Conservation (phyloP, 23 red algal genomes). For the Pyropia yezoensis region DNA sequence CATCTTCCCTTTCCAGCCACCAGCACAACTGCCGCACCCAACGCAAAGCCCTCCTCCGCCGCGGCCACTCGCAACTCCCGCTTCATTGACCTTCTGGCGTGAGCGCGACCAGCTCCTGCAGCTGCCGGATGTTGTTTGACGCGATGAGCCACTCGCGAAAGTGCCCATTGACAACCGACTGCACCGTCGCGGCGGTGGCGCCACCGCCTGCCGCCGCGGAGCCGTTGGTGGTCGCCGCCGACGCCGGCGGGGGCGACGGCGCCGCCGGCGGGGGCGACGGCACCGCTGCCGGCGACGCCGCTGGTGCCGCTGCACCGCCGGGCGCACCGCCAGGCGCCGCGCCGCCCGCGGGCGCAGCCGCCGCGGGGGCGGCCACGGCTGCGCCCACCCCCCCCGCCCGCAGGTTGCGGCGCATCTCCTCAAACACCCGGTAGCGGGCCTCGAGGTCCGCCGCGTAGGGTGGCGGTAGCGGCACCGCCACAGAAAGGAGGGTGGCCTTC, state of each 20-base stretch:
- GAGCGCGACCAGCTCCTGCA: conserved; percentile 54
- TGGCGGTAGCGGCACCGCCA: too few species aligned
- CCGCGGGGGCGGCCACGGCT: conserved; percentile 8
- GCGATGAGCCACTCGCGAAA: conserved; percentile 84
- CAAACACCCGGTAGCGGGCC: too few species aligned
- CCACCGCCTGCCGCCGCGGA: conserved; percentile 9
- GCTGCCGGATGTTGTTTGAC: conserved; percentile 73
- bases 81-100: neutral
- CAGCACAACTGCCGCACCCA: too few species aligned
- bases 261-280: neutral
- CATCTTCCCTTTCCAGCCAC: too few species aligned
- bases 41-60: too few species aligned
- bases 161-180: conserved; percentile 62
- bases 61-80: too few species aligned
- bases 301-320: conserved; percentile 14
- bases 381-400: neutral
- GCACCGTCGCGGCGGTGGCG: conserved; percentile 27
- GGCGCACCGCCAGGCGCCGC: neutral
- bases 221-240: neutral
- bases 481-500: too few species aligned
- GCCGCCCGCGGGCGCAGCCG: conserved; percentile 7
- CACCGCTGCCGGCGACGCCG: neutral
- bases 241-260: neutral
- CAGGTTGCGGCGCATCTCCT: conserved; percentile 31
- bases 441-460: too few species aligned